Percentiles rank a stretch among this genome's conserved stretches.
phyloP scores from a whole-genome alignment of 768 basidiomycete species.

The Phlegmacium glaucopus region DNA sequence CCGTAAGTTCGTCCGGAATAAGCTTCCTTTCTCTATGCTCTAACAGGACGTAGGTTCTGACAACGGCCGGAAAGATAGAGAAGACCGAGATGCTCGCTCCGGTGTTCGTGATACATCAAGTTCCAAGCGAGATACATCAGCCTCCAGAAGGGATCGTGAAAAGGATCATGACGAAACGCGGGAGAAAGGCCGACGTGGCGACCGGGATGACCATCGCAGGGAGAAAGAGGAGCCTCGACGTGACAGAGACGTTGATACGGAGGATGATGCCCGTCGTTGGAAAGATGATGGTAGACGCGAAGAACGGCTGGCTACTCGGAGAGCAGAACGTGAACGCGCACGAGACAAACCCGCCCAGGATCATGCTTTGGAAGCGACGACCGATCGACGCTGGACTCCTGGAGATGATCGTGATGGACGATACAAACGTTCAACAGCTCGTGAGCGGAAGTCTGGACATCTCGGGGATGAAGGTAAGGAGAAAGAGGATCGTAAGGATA shows the following conservation, averaged over 20 bases:
- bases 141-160: conserved; percentile 46
- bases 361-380: conserved; percentile 38
- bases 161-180: conserved; percentile 26
- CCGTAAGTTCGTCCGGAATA: conserved; percentile 36
- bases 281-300: conserved; percentile 81
- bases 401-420: conserved; percentile 71
- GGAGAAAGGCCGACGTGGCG: conserved; percentile 35
- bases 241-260: conserved; percentile 43
- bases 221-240: conserved; percentile 38
- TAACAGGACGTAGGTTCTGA: conserved; percentile 42
- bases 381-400: conserved; percentile 54
- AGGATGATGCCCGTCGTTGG: conserved; percentile 73
- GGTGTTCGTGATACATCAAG: conserved; percentile 61
- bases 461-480: conserved; percentile 41
- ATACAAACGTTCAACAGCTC: conserved; percentile 53
- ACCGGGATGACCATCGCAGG: conserved; percentile 36
- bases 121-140: conserved; percentile 55
- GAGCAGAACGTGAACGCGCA: conserved; percentile 50
- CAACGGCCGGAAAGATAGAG: conserved; percentile 54
- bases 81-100: conserved; percentile 64
- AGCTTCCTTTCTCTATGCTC: not conserved
- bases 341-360: conserved; percentile 43
- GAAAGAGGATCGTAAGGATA: conserved; percentile 46
- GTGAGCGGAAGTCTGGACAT: conserved; percentile 49
- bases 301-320: conserved; percentile 63